Base-by-base conservation (phyloP, 192 early-diverging fungal genomes). In the Dimargaris xerosporica region DNA sequence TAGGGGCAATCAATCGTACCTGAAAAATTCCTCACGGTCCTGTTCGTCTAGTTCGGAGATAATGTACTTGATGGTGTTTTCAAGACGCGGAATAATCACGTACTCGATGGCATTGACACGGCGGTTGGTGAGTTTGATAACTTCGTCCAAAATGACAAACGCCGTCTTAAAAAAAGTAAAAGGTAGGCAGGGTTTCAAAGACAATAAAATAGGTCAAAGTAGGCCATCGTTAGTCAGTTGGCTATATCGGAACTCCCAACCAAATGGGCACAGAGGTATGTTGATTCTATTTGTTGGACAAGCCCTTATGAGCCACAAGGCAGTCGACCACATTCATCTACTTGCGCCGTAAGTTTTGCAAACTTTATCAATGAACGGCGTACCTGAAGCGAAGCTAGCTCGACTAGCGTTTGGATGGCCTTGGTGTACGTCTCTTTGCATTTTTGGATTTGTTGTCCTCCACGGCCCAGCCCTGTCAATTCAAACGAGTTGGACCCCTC, bases 91-190 rank as follows among this genome's bases (percentile, higher is more conserved):
- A 65, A 99, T 99, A 70, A 98, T 99, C 54, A 99, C 93, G 71
- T 98, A 89, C 71, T 99, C 96, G 67, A 99, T 98, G 25, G 96
- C 96, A 64, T 99, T 99, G 23, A 99, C 96, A 66, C 96, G 85
- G 63, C 96, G 87, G 75, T 99, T 99, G 2, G 96, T 99, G 28
- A 94, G 69, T 81, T 96, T 97, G 74, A 99, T 99, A 54, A 99
- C 94, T 77, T 99, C 96, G 71, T 99, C 96, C 58, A 99, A 75
- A 58, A 98, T 96, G 6, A 96, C 91, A 75, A 99, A 99, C 0
- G 96, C 94, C 15, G 96, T 99, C 80, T 93, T 69, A 17, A 19
- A 19, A 58, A 7, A 72, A 43, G 41, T 23, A 5, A 10, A 44
- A 39, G 19, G 43, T 39, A 44, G 16, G 11, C 44, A 52, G 29